Conservation (phyloP, 2,329 filamentous ascomycete genomes). For the Tolypocladium capitatum region DNA sequence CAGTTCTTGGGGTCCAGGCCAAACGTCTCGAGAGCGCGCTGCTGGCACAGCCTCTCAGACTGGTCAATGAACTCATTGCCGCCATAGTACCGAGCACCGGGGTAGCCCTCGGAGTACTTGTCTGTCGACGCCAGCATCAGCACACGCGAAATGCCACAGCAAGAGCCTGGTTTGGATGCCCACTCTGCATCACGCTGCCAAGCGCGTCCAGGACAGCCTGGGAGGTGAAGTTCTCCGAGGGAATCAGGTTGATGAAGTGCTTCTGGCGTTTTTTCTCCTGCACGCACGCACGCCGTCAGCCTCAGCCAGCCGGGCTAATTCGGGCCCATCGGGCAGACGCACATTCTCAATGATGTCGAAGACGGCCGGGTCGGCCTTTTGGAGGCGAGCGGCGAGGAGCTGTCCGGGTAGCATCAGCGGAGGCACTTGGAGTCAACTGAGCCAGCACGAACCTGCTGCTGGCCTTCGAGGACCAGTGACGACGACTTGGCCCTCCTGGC, state of each 20-base stretch:
- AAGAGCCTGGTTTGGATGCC: conserved; percentile 10
- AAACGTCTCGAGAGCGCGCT: conserved; percentile 79
- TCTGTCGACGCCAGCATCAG: conserved; percentile 38
- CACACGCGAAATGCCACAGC: conserved; percentile 2
- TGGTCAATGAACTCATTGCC: conserved; percentile 94
- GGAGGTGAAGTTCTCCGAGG: conserved; percentile 91
- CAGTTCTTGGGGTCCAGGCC: conserved; percentile 72
- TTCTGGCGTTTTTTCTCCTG: conserved; percentile 94
- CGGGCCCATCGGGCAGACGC: conserved; percentile 6
- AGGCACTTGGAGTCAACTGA: conserved; percentile 5
- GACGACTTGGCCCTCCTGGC: conserved; percentile 31
- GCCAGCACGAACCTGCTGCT: conserved; percentile 39
- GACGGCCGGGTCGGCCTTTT: conserved; percentile 75
- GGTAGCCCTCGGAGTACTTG: conserved; percentile 98
- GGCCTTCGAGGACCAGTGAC: conserved; percentile 36
- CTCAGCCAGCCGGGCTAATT: neutral
- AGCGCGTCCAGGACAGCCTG: conserved; percentile 84
- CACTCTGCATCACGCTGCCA: conserved; percentile 91
- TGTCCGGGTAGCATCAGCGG: conserved; percentile 23
- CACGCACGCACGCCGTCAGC: neutral
- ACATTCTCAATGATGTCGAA: conserved; percentile 88
- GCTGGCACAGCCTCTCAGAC: conserved; percentile 78
- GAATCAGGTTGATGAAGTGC: conserved; percentile 96
- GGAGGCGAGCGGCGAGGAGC: conserved; percentile 67
- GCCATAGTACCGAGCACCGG: conserved; percentile 89